Evolutionary conservation across 768 basidiomycete genomes (phyloP).

Genomic region (Pulveroboletus sp.): DNA sequence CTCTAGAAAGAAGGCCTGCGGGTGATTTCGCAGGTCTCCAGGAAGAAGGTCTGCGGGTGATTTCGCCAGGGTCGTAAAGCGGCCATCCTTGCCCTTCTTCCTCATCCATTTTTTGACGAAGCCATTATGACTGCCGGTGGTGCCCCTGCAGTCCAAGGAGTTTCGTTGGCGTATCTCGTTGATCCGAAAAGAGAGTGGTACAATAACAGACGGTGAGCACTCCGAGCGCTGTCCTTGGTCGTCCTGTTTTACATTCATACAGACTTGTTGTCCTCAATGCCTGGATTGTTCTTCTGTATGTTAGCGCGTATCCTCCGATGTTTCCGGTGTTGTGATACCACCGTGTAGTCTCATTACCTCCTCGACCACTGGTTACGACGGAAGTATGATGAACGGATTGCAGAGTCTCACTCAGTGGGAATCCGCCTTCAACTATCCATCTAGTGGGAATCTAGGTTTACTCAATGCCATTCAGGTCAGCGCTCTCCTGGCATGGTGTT

Average conservation of each 20-base stretch:
- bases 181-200: slow-evolving; percentile 70
- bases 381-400: slow-evolving; percentile 76
- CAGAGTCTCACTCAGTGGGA: slow-evolving; percentile 69
- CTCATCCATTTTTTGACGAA: not conserved
- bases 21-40: too few relatives aligned
- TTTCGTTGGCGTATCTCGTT: slow-evolving; percentile 49
- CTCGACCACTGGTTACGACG: slow-evolving; percentile 71
- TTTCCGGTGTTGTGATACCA: not conserved
- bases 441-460: slow-evolving; percentile 54
- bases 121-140: slow-evolving; percentile 38
- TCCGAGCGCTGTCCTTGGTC: not conserved
- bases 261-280: slow-evolving; percentile 61
- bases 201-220: slow-evolving; percentile 60
- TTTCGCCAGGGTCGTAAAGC: too few relatives aligned
- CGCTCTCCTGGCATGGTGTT: not conserved
- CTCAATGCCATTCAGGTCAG: slow-evolving; percentile 69
- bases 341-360: slow-evolving; percentile 59
- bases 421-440: slow-evolving; percentile 52
- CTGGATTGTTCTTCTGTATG: slow-evolving; percentile 66
- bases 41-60: too few relatives aligned
- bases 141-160: slow-evolving; percentile 26
- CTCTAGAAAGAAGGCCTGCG: too few relatives aligned
- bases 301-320: not conserved
- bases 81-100: too few relatives aligned
- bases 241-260: not conserved